phyloP scores from a whole-genome alignment of 2,329 filamentous ascomycete species.

The Cladophialophora bantiana region DNA sequence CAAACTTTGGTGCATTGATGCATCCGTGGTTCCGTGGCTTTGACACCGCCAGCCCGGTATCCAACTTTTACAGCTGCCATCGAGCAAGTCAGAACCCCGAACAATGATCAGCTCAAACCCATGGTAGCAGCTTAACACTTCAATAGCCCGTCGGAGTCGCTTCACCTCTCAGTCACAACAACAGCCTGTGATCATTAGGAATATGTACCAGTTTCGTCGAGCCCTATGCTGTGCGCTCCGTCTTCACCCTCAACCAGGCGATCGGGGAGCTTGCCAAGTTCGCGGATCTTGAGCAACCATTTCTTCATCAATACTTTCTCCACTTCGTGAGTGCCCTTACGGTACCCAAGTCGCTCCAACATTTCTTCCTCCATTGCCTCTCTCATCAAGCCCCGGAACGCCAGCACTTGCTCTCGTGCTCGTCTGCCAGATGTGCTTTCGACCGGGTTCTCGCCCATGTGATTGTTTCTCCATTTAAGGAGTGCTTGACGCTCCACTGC shows the following conservation, averaged over 20 bases:
- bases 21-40: neutral
- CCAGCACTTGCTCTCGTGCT: neutral
- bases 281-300: constrained; percentile 22
- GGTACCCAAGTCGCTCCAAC: constrained; percentile 18
- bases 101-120: neutral
- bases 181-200: neutral
- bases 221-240: neutral
- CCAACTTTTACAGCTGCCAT: neutral
- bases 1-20: neutral
- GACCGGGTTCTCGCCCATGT: neutral
- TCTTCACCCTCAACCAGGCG: neutral
- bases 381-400: constrained; percentile 15
- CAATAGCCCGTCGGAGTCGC: neutral
- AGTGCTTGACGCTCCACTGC: constrained; percentile 9
- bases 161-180: neutral
- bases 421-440: neutral
- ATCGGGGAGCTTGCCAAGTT: constrained; percentile 14
- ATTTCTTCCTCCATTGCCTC: constrained; percentile 9
- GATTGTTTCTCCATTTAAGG: constrained; percentile 9
- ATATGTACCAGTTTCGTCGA: neutral
- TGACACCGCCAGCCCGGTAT: neutral
- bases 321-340: constrained; percentile 9
- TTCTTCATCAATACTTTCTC: constrained; percentile 25
- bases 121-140: neutral
- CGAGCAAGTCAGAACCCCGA: neutral